phyloP scores from a whole-genome alignment of 192 early-diverging fungal species.

The Coemansia sp. region DNA sequence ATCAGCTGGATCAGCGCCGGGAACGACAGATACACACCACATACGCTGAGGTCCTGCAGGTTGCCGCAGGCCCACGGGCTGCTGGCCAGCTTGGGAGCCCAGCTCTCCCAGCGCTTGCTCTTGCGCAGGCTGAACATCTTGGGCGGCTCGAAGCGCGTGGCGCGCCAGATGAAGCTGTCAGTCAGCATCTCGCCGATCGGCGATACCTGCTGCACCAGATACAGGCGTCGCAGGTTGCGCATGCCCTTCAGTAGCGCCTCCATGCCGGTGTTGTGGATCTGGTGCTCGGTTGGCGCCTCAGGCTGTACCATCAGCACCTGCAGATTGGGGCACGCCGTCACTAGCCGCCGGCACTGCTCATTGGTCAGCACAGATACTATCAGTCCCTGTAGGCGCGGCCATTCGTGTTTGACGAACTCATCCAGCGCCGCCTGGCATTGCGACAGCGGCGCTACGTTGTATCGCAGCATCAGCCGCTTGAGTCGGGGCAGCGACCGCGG shows the following conservation, averaged over 20 bases:
- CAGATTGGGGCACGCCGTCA: slow-evolving; percentile 34
- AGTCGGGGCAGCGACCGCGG: slow-evolving; percentile 48
- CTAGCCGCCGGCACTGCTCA: slow-evolving; percentile 39
- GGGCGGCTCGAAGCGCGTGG: slow-evolving; percentile 47
- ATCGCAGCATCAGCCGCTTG: slow-evolving; percentile 51
- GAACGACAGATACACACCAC: slow-evolving; percentile 52
- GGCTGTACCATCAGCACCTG: slow-evolving; percentile 55
- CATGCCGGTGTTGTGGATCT: slow-evolving; percentile 52
- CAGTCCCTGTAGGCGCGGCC: slow-evolving; percentile 50
- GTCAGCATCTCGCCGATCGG: slow-evolving; percentile 56
- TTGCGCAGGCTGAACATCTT: slow-evolving; percentile 51
- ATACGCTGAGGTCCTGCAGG: slow-evolving; percentile 43
- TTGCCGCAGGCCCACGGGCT: slow-evolving; percentile 42
- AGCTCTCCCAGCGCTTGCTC: slow-evolving; percentile 47
- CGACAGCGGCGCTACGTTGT: slow-evolving; percentile 46
- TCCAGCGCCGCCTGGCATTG: slow-evolving; percentile 43
- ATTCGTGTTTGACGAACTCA: slow-evolving; percentile 45
- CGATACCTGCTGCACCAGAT: slow-evolving; percentile 53
- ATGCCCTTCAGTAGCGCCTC: slow-evolving; percentile 44
- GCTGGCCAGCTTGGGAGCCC: slow-evolving; percentile 56
- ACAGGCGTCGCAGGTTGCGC: slow-evolving; percentile 37
- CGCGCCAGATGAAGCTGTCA: slow-evolving; percentile 51
- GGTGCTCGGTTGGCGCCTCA: slow-evolving; percentile 50
- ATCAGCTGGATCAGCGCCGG: slow-evolving; percentile 53
- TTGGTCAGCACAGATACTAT: slow-evolving; percentile 51